These are phyloP conservation scores for Pichia occidentalis DNA, from an alignment of 805 yeast species.

Conservation along the genomic window DNA sequence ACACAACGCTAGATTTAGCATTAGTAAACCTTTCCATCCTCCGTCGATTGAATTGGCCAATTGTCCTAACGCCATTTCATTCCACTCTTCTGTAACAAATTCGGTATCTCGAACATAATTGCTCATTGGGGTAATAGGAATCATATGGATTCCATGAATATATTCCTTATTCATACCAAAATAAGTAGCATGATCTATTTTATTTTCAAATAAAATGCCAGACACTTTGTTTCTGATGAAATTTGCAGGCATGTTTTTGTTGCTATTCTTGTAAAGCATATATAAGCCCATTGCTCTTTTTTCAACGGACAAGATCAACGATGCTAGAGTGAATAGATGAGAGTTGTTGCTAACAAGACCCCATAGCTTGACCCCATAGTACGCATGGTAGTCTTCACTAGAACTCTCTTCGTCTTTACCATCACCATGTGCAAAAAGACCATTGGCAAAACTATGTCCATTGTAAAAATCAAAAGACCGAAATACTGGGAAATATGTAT, in stretches of 20 bases:
- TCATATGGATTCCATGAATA: constrained; percentile 75
- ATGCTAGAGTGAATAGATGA: constrained; percentile 47
- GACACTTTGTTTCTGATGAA: constrained; percentile 53
- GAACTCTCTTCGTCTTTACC: constrained; percentile 69
- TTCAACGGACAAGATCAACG: constrained; percentile 53
- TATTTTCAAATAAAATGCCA: constrained; percentile 68
- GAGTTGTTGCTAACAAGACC: constrained; percentile 49
- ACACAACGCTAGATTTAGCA: constrained; percentile 38
- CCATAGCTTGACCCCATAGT: constrained; percentile 68
- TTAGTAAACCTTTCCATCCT: constrained; percentile 59
- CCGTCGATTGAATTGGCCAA: constrained; percentile 39
- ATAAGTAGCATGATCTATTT: constrained; percentile 65
- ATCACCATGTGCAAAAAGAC: constrained; percentile 53
- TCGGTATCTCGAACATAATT: constrained; percentile 46
- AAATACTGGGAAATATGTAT: constrained; percentile 53
- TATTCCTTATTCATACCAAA: constrained; percentile 57
- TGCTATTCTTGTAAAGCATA: constrained; percentile 43
- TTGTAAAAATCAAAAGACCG: constrained; percentile 64
- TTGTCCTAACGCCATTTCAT: constrained; percentile 23
- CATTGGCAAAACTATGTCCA: constrained; percentile 76
- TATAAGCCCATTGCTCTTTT: constrained; percentile 49
- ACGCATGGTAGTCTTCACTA: constrained; percentile 65
- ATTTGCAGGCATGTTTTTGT: constrained; percentile 43
- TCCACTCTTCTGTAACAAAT: constrained; percentile 44
- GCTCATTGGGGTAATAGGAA: constrained; percentile 61